phyloP scores from a whole-genome alignment of 2,329 filamentous ascomycete genomes.

The Escovopsis weberi region DNA sequence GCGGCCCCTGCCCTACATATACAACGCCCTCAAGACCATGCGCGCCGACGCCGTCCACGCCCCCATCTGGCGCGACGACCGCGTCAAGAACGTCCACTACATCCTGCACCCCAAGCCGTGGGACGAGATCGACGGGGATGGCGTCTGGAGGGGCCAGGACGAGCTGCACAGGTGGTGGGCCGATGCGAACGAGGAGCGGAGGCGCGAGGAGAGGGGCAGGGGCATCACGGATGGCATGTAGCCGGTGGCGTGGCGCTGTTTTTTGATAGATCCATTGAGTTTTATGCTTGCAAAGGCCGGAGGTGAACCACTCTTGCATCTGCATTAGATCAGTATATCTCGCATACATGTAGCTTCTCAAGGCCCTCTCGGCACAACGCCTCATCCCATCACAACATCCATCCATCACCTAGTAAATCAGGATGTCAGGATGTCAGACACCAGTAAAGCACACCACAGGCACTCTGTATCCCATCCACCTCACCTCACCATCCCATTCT shows the following conservation, averaged over 20 bases:
- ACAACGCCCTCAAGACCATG: slow-evolving; percentile 50
- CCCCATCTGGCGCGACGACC: slow-evolving; percentile 41
- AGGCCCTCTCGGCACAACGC: too few relatives aligned
- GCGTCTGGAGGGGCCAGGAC: slow-evolving; percentile 28
- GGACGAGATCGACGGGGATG: slow-evolving; percentile 33
- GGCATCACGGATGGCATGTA: slow-evolving; percentile 17
- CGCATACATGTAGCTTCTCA: too few relatives aligned
- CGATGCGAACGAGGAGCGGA: slow-evolving; percentile 31
- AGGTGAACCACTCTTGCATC: too few relatives aligned
- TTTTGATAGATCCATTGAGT: neutral
- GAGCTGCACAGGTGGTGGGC: slow-evolving; percentile 44
- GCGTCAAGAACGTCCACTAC: slow-evolving; percentile 47
- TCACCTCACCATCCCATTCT: too few relatives aligned
- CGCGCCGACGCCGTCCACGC: slow-evolving; percentile 36
- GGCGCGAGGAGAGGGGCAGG: slow-evolving; percentile 22
- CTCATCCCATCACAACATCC: too few relatives aligned
- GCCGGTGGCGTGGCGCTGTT: slow-evolving; percentile 3
- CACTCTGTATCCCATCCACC: too few relatives aligned
- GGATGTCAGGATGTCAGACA: too few relatives aligned
- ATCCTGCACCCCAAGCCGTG: slow-evolving; percentile 49
- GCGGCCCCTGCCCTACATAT: slow-evolving; percentile 44
- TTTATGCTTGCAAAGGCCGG: too few relatives aligned
- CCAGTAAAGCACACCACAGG: too few relatives aligned
- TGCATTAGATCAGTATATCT: too few relatives aligned
- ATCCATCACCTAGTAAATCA: too few relatives aligned